These are phyloP conservation scores for Prunus yedoensis DNA, from an alignment of 331 rosid genomes.

Conservation along the genomic window DNA sequence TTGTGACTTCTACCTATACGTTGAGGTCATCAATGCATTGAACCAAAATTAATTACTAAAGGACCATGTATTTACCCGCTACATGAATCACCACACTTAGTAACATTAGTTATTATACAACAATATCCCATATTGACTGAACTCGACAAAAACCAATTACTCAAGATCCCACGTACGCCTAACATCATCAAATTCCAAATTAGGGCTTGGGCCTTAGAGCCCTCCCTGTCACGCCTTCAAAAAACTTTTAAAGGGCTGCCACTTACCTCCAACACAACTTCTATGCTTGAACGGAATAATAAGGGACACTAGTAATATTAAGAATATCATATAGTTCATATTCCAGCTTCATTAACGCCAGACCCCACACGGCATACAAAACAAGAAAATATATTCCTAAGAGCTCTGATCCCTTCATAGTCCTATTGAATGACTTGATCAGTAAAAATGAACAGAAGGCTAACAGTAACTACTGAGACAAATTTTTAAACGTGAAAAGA, in stretches of 20 bases:
- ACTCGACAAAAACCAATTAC: not conserved
- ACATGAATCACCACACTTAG: not conserved
- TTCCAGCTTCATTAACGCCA: not conserved
- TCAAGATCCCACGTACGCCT: not conserved
- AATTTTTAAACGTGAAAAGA: not conserved
- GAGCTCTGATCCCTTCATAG: not conserved
- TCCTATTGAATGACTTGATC: not conserved
- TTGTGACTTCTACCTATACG: not conserved
- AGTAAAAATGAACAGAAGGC: not conserved
- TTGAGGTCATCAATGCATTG: not conserved
- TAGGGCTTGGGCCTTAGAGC: not conserved
- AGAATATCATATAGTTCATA: not conserved
- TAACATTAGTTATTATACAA: not conserved
- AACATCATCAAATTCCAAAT: not conserved
- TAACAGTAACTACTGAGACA: not conserved
- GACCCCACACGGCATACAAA: not conserved
- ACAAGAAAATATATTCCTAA: not conserved
- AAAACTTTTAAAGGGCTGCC: not conserved
- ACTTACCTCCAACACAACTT: not conserved
- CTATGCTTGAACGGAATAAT: not conserved
- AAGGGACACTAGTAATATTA: not conserved
- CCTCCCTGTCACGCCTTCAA: not conserved
- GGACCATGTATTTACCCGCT: not conserved
- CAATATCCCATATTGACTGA: not conserved
- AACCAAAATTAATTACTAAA: not conserved